A percentile compares a stretch with the other conserved stretches of the same genome.
These are phyloP conservation scores for Acer campestre DNA, from an alignment of 345 rosid species.

Conservation along the genomic window DNA sequence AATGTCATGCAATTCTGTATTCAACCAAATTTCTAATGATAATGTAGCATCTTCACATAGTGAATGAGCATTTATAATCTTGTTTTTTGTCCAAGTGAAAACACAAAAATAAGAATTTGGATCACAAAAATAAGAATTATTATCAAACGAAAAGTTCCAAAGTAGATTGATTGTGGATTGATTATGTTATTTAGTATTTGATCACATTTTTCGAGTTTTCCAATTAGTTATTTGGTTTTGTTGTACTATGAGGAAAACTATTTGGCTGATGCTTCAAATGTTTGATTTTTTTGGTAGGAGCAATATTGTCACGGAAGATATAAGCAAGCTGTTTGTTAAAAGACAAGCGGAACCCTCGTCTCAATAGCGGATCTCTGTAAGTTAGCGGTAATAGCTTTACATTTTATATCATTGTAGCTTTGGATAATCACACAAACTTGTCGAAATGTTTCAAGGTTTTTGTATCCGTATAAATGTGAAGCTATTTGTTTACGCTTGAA, in stretches of 20 bases:
- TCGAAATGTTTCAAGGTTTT: background rate
- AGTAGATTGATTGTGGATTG: too few relatives aligned
- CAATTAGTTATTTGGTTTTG: constrained; percentile 26
- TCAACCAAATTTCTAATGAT: too few relatives aligned
- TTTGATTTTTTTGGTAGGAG: constrained; percentile 49
- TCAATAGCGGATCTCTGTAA: background rate
- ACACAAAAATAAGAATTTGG: too few relatives aligned
- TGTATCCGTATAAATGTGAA: constrained; percentile 12
- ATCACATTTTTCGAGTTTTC: too few relatives aligned
- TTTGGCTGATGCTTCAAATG: constrained; percentile 21
- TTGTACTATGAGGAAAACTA: background rate
- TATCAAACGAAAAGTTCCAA: constrained; percentile 9
- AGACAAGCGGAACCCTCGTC: constrained; percentile 49
- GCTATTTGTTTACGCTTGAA: background rate
- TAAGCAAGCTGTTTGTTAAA: constrained; percentile 76
- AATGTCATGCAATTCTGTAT: too few relatives aligned
- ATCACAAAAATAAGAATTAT: too few relatives aligned
- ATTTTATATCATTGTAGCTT: constrained; percentile 16
- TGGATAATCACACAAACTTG: background rate
- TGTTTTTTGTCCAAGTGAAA: too few relatives aligned
- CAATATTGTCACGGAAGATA: constrained; percentile 93
- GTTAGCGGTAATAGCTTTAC: constrained; percentile 4
- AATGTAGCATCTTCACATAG: too few relatives aligned
- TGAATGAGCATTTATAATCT: too few relatives aligned
- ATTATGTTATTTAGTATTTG: too few relatives aligned